Evolutionary conservation across 2,329 filamentous ascomycete genomes (phyloP), one percentile per base, ranked within the genome.

Genomic region (Camptophora hylomeconis): DNA sequence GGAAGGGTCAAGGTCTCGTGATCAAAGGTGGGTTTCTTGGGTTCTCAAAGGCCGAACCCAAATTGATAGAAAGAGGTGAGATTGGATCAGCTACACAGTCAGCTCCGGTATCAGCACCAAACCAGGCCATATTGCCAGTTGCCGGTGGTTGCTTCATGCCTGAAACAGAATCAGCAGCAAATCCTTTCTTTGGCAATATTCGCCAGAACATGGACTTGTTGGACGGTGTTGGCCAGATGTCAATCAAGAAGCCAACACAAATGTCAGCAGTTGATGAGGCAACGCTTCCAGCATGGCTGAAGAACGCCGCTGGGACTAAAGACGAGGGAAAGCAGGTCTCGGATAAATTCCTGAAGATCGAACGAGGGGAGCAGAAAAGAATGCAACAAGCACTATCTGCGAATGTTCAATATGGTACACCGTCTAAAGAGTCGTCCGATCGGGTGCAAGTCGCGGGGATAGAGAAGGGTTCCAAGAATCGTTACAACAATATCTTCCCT

Each of bases 401-500:
- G 6, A 63, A 69, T 13, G 72, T 75, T 10, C 58, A 61, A 14
- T 75, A 70, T 42, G 66, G 65, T 5, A 59, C 61, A 2, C 56
- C 59, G 13, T 41, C 28, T 12, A 35, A 47, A 1, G 48, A 66
- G 1, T 47, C 56, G 2, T 50, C 59, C 20, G 54, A 56, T 13
- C n/a, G n/a, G n/a, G 70, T 92, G 5, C 78, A 82, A 44, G 73
- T 98, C 28, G 89, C 81, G 0, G 89, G 89, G 5, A 80, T 98
- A 17, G 89, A 98, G 47, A 89, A 94, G 52, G 89, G 89, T 5
- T 73, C 67, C 11, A 95, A 95, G 61, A 98, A 98, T 45, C 72
- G 89, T 6, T 98, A 98, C 61, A 95, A 94, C 59, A 92, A 94
- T 44, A 94, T 95, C 32, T 76, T 92, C 57, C 89, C 89, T 0